These are phyloP conservation scores for Talaromyces proteolyticus DNA, from an alignment of 495 filamentous ascomycete species.

Conservation along the genomic window DNA sequence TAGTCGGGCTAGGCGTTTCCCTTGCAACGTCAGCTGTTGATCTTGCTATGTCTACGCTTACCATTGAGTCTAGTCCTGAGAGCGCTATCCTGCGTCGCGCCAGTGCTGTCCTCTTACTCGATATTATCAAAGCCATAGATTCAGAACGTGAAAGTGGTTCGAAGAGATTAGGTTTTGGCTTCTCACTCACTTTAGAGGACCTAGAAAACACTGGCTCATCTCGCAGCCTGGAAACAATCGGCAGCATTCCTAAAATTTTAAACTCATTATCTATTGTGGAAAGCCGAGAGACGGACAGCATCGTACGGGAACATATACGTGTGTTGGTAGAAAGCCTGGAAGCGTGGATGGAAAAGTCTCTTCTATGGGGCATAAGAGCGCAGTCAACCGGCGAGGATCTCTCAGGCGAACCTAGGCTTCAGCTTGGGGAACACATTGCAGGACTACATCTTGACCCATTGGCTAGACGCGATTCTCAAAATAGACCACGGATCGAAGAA, in stretches of 20 bases:
- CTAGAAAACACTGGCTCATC: not conserved
- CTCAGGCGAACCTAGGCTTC: constrained; percentile 16
- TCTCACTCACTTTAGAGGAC: constrained; percentile 29
- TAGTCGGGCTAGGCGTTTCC: constrained; percentile 50
- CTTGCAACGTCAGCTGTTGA: constrained; percentile 58
- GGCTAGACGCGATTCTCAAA: constrained; percentile 19
- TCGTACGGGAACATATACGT: constrained; percentile 67
- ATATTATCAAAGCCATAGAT: constrained; percentile 61
- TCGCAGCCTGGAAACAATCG: constrained; percentile 21
- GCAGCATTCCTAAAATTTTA: constrained; percentile 55
- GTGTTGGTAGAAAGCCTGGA: constrained; percentile 68
- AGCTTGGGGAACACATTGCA: constrained; percentile 32
- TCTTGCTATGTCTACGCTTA: constrained; percentile 58
- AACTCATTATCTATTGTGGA: constrained; percentile 61
- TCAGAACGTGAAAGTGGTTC: constrained; percentile 45
- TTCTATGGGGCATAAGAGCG: constrained; percentile 37
- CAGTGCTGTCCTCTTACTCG: constrained; percentile 62
- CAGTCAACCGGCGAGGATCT: constrained; percentile 9
- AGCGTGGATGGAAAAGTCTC: constrained; percentile 57
- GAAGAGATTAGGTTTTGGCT: constrained; percentile 46
- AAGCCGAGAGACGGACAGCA: constrained; percentile 61
- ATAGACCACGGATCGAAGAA: constrained; percentile 45
- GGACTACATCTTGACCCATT: constrained; percentile 30
- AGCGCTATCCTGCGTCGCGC: constrained; percentile 69
- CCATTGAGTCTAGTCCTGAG: constrained; percentile 56